Conservation (phyloP, 768 basidiomycete species). For the Dioszegia crocea region DNA sequence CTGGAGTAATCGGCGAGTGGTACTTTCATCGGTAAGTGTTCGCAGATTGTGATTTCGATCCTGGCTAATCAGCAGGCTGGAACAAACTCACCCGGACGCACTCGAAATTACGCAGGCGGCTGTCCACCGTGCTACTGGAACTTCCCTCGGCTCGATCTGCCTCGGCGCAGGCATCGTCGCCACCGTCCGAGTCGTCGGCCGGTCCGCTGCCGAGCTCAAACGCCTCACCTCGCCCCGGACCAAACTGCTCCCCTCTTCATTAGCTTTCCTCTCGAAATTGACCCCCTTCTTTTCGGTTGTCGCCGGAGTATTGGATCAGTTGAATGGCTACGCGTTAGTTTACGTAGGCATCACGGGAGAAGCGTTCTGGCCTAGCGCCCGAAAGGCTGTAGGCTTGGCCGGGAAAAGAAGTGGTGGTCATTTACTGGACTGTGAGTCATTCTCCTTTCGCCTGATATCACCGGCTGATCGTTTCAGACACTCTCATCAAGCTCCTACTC, state of each 20-base stretch:
- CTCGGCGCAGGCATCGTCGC: constrained; percentile 74
- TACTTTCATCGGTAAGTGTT: constrained; percentile 66
- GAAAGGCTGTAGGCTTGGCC: constrained; percentile 58
- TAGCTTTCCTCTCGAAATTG: constrained; percentile 40
- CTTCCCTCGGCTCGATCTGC: constrained; percentile 74
- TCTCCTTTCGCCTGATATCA: background rate
- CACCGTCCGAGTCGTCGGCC: constrained; percentile 58
- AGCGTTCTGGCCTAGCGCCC: constrained; percentile 61
- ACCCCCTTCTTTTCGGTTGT: constrained; percentile 48
- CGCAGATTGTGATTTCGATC: background rate
- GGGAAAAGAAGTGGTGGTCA: constrained; percentile 40
- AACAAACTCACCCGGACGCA: constrained; percentile 22
- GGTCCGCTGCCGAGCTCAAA: constrained; percentile 38
- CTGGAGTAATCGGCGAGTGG: constrained; percentile 86
- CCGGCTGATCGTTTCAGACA: constrained; percentile 55
- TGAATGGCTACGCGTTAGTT: constrained; percentile 65
- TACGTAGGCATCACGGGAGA: constrained; percentile 75
- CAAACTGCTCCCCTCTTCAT: constrained; percentile 41
- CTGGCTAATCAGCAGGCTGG: constrained; percentile 21
- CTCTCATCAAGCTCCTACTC: constrained; percentile 64
- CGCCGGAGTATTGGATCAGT: constrained; percentile 53
- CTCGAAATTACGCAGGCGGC: constrained; percentile 69
- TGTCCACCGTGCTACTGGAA: constrained; percentile 70
- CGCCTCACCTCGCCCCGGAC: constrained; percentile 38
- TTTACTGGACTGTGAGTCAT: constrained; percentile 50